A percentile compares a stretch with the other conserved stretches of the same genome.
These are phyloP conservation scores for Metschnikowia corniflorae DNA, from an alignment of 805 yeast species.

Conservation along the genomic window DNA sequence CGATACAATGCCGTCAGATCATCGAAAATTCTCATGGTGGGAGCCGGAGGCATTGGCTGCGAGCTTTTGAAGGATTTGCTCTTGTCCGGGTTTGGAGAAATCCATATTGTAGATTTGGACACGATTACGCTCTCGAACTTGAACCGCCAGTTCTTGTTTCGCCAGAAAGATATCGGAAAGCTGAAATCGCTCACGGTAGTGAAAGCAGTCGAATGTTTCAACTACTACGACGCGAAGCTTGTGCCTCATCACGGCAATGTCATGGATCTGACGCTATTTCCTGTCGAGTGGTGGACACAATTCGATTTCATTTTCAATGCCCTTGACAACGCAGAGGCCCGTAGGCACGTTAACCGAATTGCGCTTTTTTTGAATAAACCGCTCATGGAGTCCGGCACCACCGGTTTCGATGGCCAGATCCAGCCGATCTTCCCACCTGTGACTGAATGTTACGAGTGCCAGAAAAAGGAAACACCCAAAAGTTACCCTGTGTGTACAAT, in stretches of 20 bases:
- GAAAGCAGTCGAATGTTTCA: conserved; percentile 72
- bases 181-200: conserved; percentile 85
- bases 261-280: conserved; percentile 69
- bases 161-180: conserved; percentile 84
- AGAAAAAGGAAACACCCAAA: conserved; percentile 81
- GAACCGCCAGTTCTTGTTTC: conserved; percentile 88
- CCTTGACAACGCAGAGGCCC: conserved; percentile 87
- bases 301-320: conserved; percentile 88
- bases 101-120: conserved; percentile 91
- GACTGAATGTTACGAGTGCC: conserved; percentile 93
- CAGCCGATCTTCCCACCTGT: conserved; percentile 82
- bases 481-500: conserved; percentile 95
- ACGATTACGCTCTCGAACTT: conserved; percentile 90
- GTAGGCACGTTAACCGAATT: conserved; percentile 83
- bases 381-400: conserved; percentile 89
- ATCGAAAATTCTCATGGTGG: conserved; percentile 73
- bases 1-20: conserved; percentile 25
- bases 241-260: conserved; percentile 85
- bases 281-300: conserved; percentile 66
- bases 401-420: conserved; percentile 91
- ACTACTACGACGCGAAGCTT: conserved; percentile 55
- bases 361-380: conserved; percentile 72
- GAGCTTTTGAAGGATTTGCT: conserved; percentile 80
- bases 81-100: conserved; percentile 77
- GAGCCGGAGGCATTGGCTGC: conserved; percentile 97